Base-by-base conservation (phyloP, 768 basidiomycete genomes). In the Albatrellus ellisii region DNA sequence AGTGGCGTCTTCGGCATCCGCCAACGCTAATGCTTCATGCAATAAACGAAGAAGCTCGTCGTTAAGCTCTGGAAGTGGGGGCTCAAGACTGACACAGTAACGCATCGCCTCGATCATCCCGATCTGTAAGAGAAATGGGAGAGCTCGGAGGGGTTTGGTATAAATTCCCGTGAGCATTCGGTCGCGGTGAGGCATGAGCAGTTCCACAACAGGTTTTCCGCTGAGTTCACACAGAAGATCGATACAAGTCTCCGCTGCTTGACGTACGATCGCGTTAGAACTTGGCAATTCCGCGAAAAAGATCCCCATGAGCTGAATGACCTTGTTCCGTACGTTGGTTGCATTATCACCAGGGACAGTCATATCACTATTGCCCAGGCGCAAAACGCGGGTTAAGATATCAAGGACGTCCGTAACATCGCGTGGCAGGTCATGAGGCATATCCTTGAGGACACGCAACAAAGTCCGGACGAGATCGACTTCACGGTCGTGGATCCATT, bases 61-160 rank as follows among this genome's bases (percentile, higher is more conserved):
- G 48, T 88, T 89, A 29, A 91, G 67, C 51, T 95, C 91, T 2
- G 90, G 79, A 20, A 98, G 70, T 0, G 89, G 86, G 8, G 95
- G 92, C 21, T 86, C 75, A 26, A 97, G 66, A 44, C 76, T 83
- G 47, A 99, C 76, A 56, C 89, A 88, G 58, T 91, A 99, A 8
- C 92, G 84, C 46, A 98, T 78, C 14, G 90, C 90, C 53, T 98
- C 95, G 45, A 98, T 90, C 73, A 97, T 91, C 24, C 92, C 95
- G 44, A 98, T 95, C 59, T 98, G 95, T 53, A 89, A 88, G 12
- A 82, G 71, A 57, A 97, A 92, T 1, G 91, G 91, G 20, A 99
- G 70, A 0, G 95, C 95, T 40, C 95, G 72, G 15, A 99, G 71
- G 10, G 95, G 95, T 56, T 98, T 97, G n/a, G 85, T 87, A 63